Evolutionary conservation across 2,329 filamentous ascomycete genomes (phyloP), one percentile per base, ranked within the genome.

Genomic region (Cladosporium sp.): DNA sequence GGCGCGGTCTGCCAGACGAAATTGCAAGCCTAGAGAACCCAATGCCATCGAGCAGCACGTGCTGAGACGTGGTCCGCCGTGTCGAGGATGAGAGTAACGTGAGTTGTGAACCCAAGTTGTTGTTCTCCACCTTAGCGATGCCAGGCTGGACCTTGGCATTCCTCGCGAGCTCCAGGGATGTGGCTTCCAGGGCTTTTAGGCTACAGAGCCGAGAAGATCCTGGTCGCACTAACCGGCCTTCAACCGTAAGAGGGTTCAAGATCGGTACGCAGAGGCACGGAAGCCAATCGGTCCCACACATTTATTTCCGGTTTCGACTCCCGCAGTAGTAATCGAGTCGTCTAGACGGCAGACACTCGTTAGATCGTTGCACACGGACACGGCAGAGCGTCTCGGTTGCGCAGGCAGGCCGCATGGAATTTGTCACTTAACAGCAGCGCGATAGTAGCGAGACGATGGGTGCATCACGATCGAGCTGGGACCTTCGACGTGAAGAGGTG

Each of bases 231-330:
- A 40, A 37, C 36, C 39, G 34, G 52, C 40, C 52, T 34, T 47
- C 40, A n/a, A 43, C 51, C 49, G 12, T 34, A 37, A 51, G 49
- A 51, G 49, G 49, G 49, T 51, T 51, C 34, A 51, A 51, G 49
- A 51, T 51, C 49, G 49, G 49, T 51, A 51, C 37, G 51, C 22
- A 28, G 42, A 20, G n/a, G 42, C 42, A 28, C 42, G 42, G 25
- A 22, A 47, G 52, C 28, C 39, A 36, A 51, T 39, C 39, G 39
- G 39, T 30, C 36, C 42, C 42, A 28, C n/a, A 20, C 19, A 25
- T 15, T 47, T 56, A 20, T 56, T 36, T 25, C 40, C 28, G 30
- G 40, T 22, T 17, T 22, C 17, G 19, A 20, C 25, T 28, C 36
- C 19, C 39, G 52, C 40, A 28, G 11, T 8, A 36, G 25, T 25